These are phyloP conservation scores for Rhizoclosmatium sp. DNA, from an alignment of 192 early-diverging fungal species.

Conservation along the genomic window DNA sequence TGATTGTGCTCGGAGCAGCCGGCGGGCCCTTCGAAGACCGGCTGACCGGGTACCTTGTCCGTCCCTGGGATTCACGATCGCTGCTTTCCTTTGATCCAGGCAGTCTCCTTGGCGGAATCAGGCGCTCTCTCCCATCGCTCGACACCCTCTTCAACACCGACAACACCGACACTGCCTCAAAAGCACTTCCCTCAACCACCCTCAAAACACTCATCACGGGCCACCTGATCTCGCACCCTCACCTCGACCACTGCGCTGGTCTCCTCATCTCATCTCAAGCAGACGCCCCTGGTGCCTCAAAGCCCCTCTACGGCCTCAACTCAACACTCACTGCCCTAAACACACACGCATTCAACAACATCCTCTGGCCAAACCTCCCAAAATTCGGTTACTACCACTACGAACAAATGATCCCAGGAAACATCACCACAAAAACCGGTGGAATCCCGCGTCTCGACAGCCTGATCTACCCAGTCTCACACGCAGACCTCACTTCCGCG, in stretches of 20 bases:
- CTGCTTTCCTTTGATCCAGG: slow-evolving; percentile 13
- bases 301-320: slow-evolving; percentile 9
- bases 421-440: not conserved
- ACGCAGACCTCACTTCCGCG: slow-evolving; percentile 10
- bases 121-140: not conserved
- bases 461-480: slow-evolving; percentile 3
- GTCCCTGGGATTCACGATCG: not conserved
- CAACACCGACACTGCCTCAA: not conserved
- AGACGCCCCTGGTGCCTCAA: slow-evolving; percentile 1
- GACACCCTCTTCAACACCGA: not conserved
- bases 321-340: not conserved
- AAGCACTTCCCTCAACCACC: not conserved
- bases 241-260: slow-evolving; percentile 29
- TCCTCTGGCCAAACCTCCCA: slow-evolving; percentile 26
- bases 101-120: not conserved
- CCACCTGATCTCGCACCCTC: slow-evolving; percentile 34
- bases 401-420: not conserved
- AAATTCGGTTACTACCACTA: slow-evolving; percentile 6
- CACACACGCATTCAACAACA: slow-evolving; percentile 22
- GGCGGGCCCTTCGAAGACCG: slow-evolving; percentile 16
- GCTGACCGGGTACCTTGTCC: slow-evolving; percentile 4
- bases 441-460: not conserved
- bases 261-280: slow-evolving; percentile 3
- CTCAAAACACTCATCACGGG: not conserved
- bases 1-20: slow-evolving; percentile 22